Conservation (phyloP, 1,139 yeast genomes). For the Trichomonascaceae sp. region DNA sequence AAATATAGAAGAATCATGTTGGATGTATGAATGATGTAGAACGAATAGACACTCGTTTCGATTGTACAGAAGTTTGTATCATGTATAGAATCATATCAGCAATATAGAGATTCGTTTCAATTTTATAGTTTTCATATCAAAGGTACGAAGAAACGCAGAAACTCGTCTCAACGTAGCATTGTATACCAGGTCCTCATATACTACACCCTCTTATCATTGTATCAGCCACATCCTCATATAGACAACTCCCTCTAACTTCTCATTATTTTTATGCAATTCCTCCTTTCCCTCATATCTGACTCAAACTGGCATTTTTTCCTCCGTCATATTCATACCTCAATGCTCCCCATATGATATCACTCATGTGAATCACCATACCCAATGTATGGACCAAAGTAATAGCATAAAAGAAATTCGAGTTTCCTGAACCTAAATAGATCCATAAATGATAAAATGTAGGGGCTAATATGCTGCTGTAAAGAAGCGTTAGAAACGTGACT, state of each 20-base stretch:
- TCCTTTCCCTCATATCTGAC: slow-evolving; percentile 18
- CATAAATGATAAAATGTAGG: slow-evolving; percentile 92
- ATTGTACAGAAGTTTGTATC: too few relatives aligned
- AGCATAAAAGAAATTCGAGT: slow-evolving; percentile 93
- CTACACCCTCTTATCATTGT: too few relatives aligned
- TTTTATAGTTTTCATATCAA: too few relatives aligned
- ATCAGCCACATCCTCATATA: not conserved
- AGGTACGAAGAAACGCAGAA: too few relatives aligned
- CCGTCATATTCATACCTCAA: slow-evolving; percentile 65
- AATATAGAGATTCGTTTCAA: too few relatives aligned
- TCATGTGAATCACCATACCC: slow-evolving; percentile 60
- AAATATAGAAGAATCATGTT: too few relatives aligned
- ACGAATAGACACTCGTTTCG: too few relatives aligned
- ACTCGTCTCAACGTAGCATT: too few relatives aligned
- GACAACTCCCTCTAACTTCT: not conserved
- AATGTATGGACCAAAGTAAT: slow-evolving; percentile 77
- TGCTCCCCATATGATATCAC: slow-evolving; percentile 81
- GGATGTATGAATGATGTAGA: too few relatives aligned
- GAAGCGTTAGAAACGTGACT: slow-evolving; percentile 39
- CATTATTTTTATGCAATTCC: not conserved
- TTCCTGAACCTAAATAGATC: slow-evolving; percentile 93
- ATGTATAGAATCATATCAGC: too few relatives aligned
- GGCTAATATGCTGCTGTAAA: slow-evolving; percentile 54
- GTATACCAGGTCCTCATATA: too few relatives aligned
- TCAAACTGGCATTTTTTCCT: slow-evolving; percentile 28